Percentiles rank a stretch among this genome's conserved stretches.
Conservation (phyloP, 192 early-diverging fungal genomes). For the Backusella luteola region DNA sequence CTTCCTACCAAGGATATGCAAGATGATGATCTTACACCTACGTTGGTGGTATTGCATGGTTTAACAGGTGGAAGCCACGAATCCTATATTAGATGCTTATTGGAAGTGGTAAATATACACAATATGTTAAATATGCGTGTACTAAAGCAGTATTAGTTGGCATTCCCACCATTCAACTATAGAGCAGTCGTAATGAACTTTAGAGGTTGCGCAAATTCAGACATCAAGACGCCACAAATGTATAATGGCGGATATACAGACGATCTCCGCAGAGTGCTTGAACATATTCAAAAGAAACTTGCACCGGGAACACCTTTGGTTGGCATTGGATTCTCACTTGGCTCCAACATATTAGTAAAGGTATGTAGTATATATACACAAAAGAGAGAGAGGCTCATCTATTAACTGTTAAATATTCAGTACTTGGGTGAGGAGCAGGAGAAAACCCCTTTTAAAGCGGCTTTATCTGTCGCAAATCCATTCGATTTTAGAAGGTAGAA, state of each 20-base stretch:
- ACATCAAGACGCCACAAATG: constrained; percentile 73
- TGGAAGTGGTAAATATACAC: constrained; percentile 46
- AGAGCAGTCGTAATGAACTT: constrained; percentile 85
- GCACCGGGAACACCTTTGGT: constrained; percentile 66
- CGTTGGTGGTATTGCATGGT: constrained; percentile 84
- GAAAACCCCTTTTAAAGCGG: constrained; percentile 71
- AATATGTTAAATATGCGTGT: background rate
- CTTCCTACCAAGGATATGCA: constrained; percentile 55
- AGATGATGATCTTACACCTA: constrained; percentile 64
- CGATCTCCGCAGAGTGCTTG: constrained; percentile 66
- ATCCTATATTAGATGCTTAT: constrained; percentile 77
- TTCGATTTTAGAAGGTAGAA: constrained; percentile 70
- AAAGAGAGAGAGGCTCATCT: background rate
- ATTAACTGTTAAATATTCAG: constrained; percentile 23
- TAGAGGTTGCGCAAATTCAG: constrained; percentile 85
- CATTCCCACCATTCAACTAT: constrained; percentile 58
- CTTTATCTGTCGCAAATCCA: constrained; percentile 84
- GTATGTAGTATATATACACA: constrained; percentile 26
- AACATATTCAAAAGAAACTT: constrained; percentile 51
- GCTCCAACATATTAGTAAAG: constrained; percentile 91
- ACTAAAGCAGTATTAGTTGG: constrained; percentile 21
- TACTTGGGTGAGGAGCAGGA: constrained; percentile 82
- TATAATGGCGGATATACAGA: constrained; percentile 83
- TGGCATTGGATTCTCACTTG: constrained; percentile 89
- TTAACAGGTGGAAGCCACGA: constrained; percentile 93